Conservation (phyloP, 208 protist species). For the Crithidia thermophila region DNA sequence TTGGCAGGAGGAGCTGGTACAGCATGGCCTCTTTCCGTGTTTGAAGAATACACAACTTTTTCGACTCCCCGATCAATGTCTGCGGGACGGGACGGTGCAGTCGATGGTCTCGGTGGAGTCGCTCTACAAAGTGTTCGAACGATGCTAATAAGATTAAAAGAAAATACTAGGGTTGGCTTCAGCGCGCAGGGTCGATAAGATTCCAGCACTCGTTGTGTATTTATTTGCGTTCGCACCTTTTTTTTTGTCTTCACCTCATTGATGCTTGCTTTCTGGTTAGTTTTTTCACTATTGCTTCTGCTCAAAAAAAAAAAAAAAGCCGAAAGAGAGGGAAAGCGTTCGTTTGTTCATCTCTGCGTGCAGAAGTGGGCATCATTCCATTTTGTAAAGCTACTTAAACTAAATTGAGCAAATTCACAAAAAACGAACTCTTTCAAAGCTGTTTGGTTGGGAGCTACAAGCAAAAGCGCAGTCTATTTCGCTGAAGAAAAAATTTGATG, state of each 20-base stretch:
- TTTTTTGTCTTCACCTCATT: slow-evolving; percentile 13
- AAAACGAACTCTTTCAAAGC: too few relatives aligned
- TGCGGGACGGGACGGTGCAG: slow-evolving; percentile 67
- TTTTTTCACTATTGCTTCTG: slow-evolving; percentile 3
- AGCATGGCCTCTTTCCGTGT: slow-evolving; percentile 67
- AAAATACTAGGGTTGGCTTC: too few relatives aligned
- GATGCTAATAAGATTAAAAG: slow-evolving; percentile 62
- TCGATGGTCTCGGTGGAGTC: slow-evolving; percentile 83
- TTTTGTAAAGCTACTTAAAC: too few relatives aligned
- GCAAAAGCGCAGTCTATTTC: too few relatives aligned
- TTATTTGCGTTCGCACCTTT: background rate
- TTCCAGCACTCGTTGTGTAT: slow-evolving; percentile 20
- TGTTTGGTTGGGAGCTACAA: too few relatives aligned
- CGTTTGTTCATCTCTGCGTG: background rate
- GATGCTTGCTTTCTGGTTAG: background rate
- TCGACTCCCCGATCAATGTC: slow-evolving; percentile 46
- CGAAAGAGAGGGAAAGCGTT: too few relatives aligned
- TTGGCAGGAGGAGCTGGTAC: slow-evolving; percentile 15
- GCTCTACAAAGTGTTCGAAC: slow-evolving; percentile 92
- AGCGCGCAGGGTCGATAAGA: too few relatives aligned
- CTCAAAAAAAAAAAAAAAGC: slow-evolving; percentile 2
- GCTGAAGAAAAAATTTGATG: too few relatives aligned
- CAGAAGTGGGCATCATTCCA: too few relatives aligned
- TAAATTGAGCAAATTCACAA: too few relatives aligned
- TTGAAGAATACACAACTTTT: slow-evolving; percentile 69